These are phyloP conservation scores for Schoenoplectus triqueter DNA, from an alignment of 202 grass and related monocot genomes.

Conservation along the genomic window DNA sequence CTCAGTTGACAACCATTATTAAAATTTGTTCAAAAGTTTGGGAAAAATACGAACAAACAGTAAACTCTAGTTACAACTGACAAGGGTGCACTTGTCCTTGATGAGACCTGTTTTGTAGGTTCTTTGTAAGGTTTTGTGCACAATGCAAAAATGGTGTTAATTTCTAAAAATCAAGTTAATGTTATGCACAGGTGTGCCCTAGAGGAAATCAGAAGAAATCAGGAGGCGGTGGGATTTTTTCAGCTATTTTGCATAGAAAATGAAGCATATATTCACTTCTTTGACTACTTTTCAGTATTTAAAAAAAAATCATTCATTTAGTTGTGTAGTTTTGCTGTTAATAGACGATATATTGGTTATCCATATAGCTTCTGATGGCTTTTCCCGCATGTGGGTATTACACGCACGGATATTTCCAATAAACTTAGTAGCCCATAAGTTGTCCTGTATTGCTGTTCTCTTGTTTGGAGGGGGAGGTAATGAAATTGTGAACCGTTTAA, in stretches of 20 bases:
- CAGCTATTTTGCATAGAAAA: conserved; percentile 19
- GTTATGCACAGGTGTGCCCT: conserved; percentile 25
- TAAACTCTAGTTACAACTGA: no score
- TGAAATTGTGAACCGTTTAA: not conserved
- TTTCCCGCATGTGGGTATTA: not conserved
- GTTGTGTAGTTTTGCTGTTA: not conserved
- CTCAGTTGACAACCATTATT: not conserved
- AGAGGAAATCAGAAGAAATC: conserved; percentile 15
- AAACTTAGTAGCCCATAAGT: not conserved
- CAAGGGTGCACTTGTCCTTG: no score
- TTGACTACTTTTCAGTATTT: not conserved
- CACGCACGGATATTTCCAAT: not conserved
- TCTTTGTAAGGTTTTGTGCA: no score
- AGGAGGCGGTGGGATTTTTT: conserved; percentile 1
- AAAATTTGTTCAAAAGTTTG: not conserved
- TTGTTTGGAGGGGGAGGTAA: not conserved
- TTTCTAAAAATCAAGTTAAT: not conserved
- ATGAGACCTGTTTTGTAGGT: no score
- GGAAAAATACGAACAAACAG: not conserved
- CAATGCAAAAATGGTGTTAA: no score
- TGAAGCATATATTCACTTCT: conserved; percentile 6
- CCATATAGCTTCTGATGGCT: not conserved
- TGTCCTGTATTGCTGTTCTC: not conserved
- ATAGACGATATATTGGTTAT: not conserved
- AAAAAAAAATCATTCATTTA: not conserved